Base-by-base conservation (phyloP, 306 rosid species). In the apple (Malus domestica) region DNA sequence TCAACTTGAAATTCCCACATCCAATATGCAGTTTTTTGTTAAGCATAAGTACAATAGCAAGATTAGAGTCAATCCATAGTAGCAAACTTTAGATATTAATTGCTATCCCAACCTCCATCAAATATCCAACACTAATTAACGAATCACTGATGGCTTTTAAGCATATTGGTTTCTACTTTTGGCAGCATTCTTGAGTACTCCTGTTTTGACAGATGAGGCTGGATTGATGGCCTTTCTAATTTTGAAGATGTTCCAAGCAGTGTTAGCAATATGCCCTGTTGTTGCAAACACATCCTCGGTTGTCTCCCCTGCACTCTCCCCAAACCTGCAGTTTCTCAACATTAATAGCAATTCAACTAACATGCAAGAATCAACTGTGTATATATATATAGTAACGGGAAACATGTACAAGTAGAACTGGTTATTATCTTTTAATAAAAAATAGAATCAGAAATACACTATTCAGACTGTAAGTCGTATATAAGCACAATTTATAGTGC, bases 181-280 rank as follows among this genome's bases (percentile, higher is more conserved):
- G 16, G 82, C 84, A 69, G 90, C 87, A 80, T 69, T 91, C 81
- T 81, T 87, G 8, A 91, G 68, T 2, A 76, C 89, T 68, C 96
- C 97, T 18, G 75, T 79, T 59, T 88, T 40, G 68, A 84, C 88
- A 55, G 93, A 72, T 42, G 98, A 90, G 59, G 97, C 86, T 57
- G 98, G 98, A 80, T 84, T 94, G 52, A 92, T 78, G 69, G 92
- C 96, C 81, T 87, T 94, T 78, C 98, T 58, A 51, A 94, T 87
- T 81, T 94, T 91, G 75, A 89, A 77, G 35, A 94, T 75, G 82
- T 94, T 94, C 98, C 98, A 94, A 64, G 93, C 97, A 67, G 95
- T 88, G 73, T 77, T 76, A 8, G 89, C 88, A 42, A 86, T 86
- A 79, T 94, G 91, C 61, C 96, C 98, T 0, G 91, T 96, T 0